phyloP scores from a whole-genome alignment of 306 rosid genomes.

The Lupinus albus region DNA sequence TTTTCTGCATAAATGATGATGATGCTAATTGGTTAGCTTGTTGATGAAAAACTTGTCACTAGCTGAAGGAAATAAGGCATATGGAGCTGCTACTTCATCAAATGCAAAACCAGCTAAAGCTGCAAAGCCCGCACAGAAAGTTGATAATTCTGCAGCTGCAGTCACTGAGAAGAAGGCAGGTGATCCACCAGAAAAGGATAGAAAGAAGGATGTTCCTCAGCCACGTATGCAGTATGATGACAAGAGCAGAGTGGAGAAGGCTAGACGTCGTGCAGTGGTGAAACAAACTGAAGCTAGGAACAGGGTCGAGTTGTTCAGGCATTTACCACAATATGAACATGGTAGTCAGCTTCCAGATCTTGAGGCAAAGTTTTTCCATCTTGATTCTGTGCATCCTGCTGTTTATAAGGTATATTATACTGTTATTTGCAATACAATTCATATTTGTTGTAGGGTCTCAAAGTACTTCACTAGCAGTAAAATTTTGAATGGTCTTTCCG shows the following conservation, averaged over 20 bases:
- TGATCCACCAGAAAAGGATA: slow-evolving; percentile 61
- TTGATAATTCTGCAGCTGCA: slow-evolving; percentile 52
- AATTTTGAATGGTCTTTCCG: slow-evolving; percentile 8
- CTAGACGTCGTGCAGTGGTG: slow-evolving; percentile 64
- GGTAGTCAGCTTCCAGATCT: slow-evolving; percentile 70
- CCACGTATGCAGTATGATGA: slow-evolving; percentile 73
- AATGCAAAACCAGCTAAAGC: slow-evolving; percentile 52
- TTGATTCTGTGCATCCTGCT: slow-evolving; percentile 59
- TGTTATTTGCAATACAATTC: slow-evolving; percentile 1
- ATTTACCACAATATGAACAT: slow-evolving; percentile 68
- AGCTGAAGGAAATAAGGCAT: slow-evolving; percentile 54
- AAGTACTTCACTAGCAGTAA: slow-evolving; percentile 9
- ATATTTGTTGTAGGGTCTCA: slow-evolving; percentile 4
- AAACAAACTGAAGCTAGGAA: slow-evolving; percentile 66
- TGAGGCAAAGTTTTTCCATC: slow-evolving; percentile 57
- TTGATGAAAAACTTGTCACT: slow-evolving; percentile 22
- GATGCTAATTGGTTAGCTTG: slow-evolving; percentile 36
- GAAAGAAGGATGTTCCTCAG: slow-evolving; percentile 69
- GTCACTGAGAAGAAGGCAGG: slow-evolving; percentile 56
- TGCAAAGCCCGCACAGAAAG: slow-evolving; percentile 49
- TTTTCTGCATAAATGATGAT: slow-evolving; percentile 26
- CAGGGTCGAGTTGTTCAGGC: slow-evolving; percentile 68
- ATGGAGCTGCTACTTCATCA: slow-evolving; percentile 42
- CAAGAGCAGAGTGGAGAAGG: slow-evolving; percentile 61
- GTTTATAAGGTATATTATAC: slow-evolving; percentile 54